phyloP scores from a whole-genome alignment of 495 filamentous ascomycete species.

The Friedmanniomyces endolithicus region DNA sequence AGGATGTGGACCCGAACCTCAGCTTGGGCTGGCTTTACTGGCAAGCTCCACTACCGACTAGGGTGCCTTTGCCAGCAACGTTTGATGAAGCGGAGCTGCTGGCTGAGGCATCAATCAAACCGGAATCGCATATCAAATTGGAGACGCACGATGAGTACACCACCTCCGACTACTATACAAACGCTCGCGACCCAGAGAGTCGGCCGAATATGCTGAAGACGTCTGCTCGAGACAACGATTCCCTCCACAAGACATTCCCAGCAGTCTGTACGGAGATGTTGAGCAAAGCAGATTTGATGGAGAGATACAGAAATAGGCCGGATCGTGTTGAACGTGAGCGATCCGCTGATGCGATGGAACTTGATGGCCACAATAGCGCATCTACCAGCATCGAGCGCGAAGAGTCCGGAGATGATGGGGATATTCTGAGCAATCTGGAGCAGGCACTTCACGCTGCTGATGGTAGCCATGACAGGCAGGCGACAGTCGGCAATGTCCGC shows the following conservation, averaged over 20 bases:
- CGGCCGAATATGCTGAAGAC: conserved; percentile 28
- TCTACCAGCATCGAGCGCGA: background rate
- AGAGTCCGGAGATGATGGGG: conserved; percentile 14
- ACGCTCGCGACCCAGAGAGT: conserved; percentile 22
- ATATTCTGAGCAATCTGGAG: conserved; percentile 28
- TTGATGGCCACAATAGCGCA: background rate
- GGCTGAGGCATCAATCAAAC: conserved; percentile 18
- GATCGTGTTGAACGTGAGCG: background rate
- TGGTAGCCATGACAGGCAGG: background rate
- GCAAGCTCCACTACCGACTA: conserved; percentile 27
- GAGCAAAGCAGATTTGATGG: conserved; percentile 4
- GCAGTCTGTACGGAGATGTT: conserved; percentile 1
- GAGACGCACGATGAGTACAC: conserved; percentile 24
- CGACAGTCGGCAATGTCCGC: background rate
- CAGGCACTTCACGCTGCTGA: conserved; percentile 17
- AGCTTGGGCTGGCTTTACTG: conserved; percentile 31
- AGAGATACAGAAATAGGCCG: conserved; percentile 10
- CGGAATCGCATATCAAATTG: conserved; percentile 12
- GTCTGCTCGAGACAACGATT: conserved; percentile 27
- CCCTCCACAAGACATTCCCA: conserved; percentile 26
- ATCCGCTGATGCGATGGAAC: background rate
- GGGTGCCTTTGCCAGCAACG: conserved; percentile 25
- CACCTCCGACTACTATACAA: conserved; percentile 31
- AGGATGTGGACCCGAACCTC: conserved; percentile 26
- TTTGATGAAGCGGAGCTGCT: conserved; percentile 29